Evolutionary conservation across 2,329 filamentous ascomycete species (phyloP), one percentile per base, ranked within the genome.

Genomic region (Cladosporium sp.): DNA sequence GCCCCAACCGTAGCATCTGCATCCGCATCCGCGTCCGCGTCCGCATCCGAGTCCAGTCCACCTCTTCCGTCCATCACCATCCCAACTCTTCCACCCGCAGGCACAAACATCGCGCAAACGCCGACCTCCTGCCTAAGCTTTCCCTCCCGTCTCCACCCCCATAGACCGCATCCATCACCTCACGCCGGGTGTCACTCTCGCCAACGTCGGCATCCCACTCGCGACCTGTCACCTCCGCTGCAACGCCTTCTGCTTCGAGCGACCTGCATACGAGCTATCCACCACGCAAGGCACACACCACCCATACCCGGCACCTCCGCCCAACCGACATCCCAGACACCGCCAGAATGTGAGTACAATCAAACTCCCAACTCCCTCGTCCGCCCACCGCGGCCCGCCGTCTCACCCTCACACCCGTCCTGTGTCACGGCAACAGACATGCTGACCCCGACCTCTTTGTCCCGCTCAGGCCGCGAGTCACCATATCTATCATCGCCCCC

Each of bases 401-500:
- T 64, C 60, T 63, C 59, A 64, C 63, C 49, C 59, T 63, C 58
- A 61, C 54, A 64, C 59, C 52, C 40, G 60, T 44, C 54, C 56
- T 58, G 61, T 62, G 56, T 49, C 19, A 60, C 58, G 22, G 37
- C 44, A 38, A 44, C 54, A 52, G 46, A 56, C 42, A 38, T 46
- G 49, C 62, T 64, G 55, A 63, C 57, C 52, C 22, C 58, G 40
- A 56, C 50, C 22, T 58, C 31, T 58, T 52, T 55, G 34, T 40
- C 52, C 51, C 45, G 46, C 46, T 54, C 61, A 95, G 89, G 90
- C 73, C 74, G 54, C 87, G 85, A 71, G 86, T 95, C 73, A 93
- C 89, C 49, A 83, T 95, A 71, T 89, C 82, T 70, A 87, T 95
- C 68, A 86, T 86, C 67, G 86, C 86, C 59, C 82, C 85, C 59